Percentiles rank a stretch among this genome's conserved stretches.
phyloP scores from a whole-genome alignment of 805 yeast genomes.

The Pichia cephalocereana region DNA sequence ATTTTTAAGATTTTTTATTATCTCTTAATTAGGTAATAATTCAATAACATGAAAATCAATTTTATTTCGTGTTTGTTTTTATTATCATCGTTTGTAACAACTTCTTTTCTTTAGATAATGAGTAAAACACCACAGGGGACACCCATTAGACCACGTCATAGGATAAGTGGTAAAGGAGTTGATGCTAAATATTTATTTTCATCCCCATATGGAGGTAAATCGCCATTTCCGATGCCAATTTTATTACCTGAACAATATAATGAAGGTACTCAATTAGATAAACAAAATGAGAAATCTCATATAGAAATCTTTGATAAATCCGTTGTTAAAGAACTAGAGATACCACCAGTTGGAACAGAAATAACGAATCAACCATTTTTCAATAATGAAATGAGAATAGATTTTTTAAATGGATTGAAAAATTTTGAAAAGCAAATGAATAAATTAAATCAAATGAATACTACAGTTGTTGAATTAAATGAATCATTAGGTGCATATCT shows the following conservation, averaged over 20 bases:
- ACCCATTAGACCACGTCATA: background rate
- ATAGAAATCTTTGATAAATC: slow-evolving; percentile 4
- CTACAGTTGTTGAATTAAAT: slow-evolving; percentile 54
- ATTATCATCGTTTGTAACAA: too few relatives aligned
- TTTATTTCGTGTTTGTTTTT: too few relatives aligned
- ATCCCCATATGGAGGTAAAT: slow-evolving; percentile 10
- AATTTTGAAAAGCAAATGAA: slow-evolving; percentile 46
- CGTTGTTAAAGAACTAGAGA: background rate
- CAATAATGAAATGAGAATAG: slow-evolving; percentile 11
- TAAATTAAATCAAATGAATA: slow-evolving; percentile 51
- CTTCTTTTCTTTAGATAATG: too few relatives aligned
- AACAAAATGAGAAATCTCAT: background rate
- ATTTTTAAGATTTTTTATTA: too few relatives aligned
- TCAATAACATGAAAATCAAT: too few relatives aligned
- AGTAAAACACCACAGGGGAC: background rate
- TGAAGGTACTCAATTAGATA: background rate
- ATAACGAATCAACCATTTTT: slow-evolving; percentile 18
- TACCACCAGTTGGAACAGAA: slow-evolving; percentile 6
- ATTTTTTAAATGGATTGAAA: slow-evolving; percentile 13
- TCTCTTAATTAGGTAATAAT: too few relatives aligned
- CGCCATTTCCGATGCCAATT: slow-evolving; percentile 9
- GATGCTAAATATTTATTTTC: slow-evolving; percentile 3
- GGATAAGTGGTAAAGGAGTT: too few relatives aligned
- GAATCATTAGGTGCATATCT: slow-evolving; percentile 66
- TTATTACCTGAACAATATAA: slow-evolving; percentile 1